A percentile compares a stretch with the other conserved stretches of the same genome.
Conservation (phyloP, 1,284 basidiomycete species). For the Ceratobasidium sp. region DNA sequence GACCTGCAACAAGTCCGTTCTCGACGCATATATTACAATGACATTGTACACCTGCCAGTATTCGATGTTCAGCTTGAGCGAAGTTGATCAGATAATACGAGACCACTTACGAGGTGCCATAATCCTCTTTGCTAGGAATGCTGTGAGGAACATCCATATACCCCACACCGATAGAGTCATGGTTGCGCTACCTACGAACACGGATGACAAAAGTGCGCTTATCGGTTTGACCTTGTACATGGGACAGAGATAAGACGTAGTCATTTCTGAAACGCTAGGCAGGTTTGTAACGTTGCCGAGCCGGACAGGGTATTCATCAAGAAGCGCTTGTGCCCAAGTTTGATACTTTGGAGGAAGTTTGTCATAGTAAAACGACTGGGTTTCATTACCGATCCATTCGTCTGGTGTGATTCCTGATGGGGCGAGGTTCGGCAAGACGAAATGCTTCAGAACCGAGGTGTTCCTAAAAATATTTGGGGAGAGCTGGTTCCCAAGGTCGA, state of each 20-base stretch:
- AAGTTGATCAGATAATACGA: not conserved
- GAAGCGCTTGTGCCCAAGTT: slow-evolving; percentile 38
- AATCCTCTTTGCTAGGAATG: slow-evolving; percentile 23
- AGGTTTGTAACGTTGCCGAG: not conserved
- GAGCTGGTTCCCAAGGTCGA: slow-evolving; percentile 15
- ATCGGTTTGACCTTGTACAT: slow-evolving; percentile 24
- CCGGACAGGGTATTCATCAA: not conserved
- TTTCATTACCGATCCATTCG: not conserved
- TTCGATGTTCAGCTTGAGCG: not conserved
- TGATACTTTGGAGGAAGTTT: slow-evolving; percentile 10
- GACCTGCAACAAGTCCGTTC: too few relatives aligned
- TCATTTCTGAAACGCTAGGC: not conserved
- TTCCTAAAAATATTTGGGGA: slow-evolving; percentile 20
- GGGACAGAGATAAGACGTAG: slow-evolving; percentile 32
- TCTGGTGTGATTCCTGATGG: not conserved
- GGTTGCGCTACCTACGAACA: slow-evolving; percentile 35
- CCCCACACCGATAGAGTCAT: slow-evolving; percentile 36
- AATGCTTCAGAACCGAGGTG: not conserved
- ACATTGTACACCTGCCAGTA: not conserved
- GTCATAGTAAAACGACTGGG: slow-evolving; percentile 26
- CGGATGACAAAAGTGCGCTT: slow-evolving; percentile 8
- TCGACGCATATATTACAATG: too few relatives aligned
- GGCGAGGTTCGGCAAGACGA: not conserved
- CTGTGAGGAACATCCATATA: slow-evolving; percentile 27
- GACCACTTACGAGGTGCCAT: slow-evolving; percentile 16